Base-by-base conservation (phyloP, 768 basidiomycete genomes). In the Sporobolomyces pararoseus region DNA sequence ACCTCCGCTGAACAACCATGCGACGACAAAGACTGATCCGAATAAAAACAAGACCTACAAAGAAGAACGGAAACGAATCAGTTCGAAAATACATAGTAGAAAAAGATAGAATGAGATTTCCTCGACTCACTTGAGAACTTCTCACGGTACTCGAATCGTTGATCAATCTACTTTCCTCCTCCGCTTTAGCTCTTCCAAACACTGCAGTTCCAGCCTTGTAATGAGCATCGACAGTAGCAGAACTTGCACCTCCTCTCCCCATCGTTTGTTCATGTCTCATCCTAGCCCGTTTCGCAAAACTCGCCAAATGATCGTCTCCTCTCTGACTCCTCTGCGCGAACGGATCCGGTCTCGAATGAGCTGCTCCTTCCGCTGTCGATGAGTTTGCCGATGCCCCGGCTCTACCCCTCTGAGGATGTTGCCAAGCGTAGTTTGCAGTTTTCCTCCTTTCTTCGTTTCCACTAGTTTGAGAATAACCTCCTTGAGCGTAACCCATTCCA, bases 121-220 rank as follows among this genome's bases (percentile, higher is more conserved):
- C 39, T 42, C 10, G 9, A 42, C 58, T 44, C 44, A 66, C 70
- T 54, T 66, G 65, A 21, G 60, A 61, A 16, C 59, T 71, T 32
- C 70, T 34, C 37, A 57, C 1, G n/a, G 61, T 49, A 50, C 61
- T 58, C 57, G 61, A 63, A 42, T 73, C 72, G 55, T 73, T 73
- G 60, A 73, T 73, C 61, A 73, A 39, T 51, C 72, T n/a, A 42
- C 72, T 73, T 62, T 73, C 72, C 52, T 73, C 72, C 46, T 63
- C 68, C 4, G 68, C 72, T 52, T 67, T 73, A 7, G 32, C 62
- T 19, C 52, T 44, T 9, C 68, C 72, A 51, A 73, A 70, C 21
- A 63, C 53, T 0, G 47, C 25, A n/a, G 68, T 66, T 34, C 68
- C 65, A 13, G 61, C 68, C 31, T 53, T 9, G 39, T 61, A 70